Base-by-base conservation (phyloP, 2,329 filamentous ascomycete genomes). In the Sporothrix luriei region DNA sequence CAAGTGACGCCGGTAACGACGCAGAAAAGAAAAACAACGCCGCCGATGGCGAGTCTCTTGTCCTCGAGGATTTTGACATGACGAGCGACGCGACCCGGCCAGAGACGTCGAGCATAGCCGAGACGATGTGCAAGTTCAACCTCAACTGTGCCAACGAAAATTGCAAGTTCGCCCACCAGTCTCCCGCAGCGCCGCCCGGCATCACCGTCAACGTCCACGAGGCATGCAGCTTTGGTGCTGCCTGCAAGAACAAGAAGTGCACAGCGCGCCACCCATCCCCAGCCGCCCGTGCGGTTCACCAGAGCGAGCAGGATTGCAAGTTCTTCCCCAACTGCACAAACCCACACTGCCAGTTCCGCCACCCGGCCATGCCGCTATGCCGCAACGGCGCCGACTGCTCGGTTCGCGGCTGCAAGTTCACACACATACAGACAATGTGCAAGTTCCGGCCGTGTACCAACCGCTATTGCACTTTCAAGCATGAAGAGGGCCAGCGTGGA, bases 191-290 rank as follows among this genome's bases (percentile, higher is more conserved):
- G 43, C 91, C 92, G 3, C 90, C 90, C 2, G 91, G 91, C 38
- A 87, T 86, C 2, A 85, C 89, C 0, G 84, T 98, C 70, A 95
- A 98, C 78, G 85, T 94, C 74, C 87, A 84, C 70, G 93, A 97
- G 76, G 84, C 86, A 21, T 99, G 95, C 82, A 86, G 86, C 21
- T 98, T 91, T 75, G 94, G 93, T 24, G 93, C 89, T 2, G 93
- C 93, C 10, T 99, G 95, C 87, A 97, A 95, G 82, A 99, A 98
- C 84, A 86, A 88, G 76, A 98, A 98, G 82, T 99, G 95, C 77
- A 91, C 91, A 10, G 94, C 87, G 40, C 91, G 93, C 71, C 95
- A 99, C 79, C 95, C 95, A 2, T 97, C 94, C 7, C 95, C 95
- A 1, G 93, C 94, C 6, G 87, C 91, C 74, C 92, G 89, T 78